Evolutionary conservation across 495 filamentous ascomycete genomes (phyloP).

Genomic region (Saxispiralis lemnorum): DNA sequence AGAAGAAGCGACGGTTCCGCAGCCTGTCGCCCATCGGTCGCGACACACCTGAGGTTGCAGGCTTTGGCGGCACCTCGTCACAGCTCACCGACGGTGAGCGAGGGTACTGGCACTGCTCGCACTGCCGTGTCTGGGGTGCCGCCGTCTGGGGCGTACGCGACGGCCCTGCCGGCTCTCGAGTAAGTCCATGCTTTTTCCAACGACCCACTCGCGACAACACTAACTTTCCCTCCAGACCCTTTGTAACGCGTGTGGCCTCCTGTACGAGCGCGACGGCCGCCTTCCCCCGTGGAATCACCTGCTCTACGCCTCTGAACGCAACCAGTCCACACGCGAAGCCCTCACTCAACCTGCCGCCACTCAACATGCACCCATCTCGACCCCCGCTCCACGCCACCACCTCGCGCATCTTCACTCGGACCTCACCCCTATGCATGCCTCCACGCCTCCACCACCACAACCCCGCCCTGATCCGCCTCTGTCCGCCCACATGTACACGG

Average conservation of each 20-base stretch:
- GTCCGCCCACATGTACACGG: slow-evolving; percentile 13
- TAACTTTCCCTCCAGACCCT: slow-evolving; percentile 41
- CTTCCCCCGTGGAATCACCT: slow-evolving; percentile 70
- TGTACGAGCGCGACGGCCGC: slow-evolving; percentile 71
- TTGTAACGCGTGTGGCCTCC: slow-evolving; percentile 82
- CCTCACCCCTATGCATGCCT: slow-evolving; percentile 6
- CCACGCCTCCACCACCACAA: slow-evolving; percentile 4
- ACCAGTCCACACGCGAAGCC: slow-evolving; percentile 5
- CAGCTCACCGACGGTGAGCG: slow-evolving; percentile 40
- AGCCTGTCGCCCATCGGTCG: slow-evolving; percentile 34
- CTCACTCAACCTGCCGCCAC: too few relatives aligned
- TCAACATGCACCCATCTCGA: not conserved
- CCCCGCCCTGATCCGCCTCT: slow-evolving; percentile 2
- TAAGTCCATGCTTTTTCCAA: slow-evolving; percentile 30
- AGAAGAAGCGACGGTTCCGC: slow-evolving; percentile 76
- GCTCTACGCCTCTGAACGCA: slow-evolving; percentile 27
- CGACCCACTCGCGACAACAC: slow-evolving; percentile 4
- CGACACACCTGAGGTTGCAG: slow-evolving; percentile 27
- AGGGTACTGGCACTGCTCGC: slow-evolving; percentile 70
- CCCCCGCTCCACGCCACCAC: slow-evolving; percentile 3
- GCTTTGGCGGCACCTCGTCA: slow-evolving; percentile 19
- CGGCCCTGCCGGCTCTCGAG: slow-evolving; percentile 67
- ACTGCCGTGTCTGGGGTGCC: slow-evolving; percentile 75
- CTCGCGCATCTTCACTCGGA: slow-evolving; percentile 12
- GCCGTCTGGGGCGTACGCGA: slow-evolving; percentile 90